A percentile compares a stretch with the other conserved stretches of the same genome.
phyloP scores from a whole-genome alignment of 768 basidiomycete genomes.

The Lactarius tabidus region DNA sequence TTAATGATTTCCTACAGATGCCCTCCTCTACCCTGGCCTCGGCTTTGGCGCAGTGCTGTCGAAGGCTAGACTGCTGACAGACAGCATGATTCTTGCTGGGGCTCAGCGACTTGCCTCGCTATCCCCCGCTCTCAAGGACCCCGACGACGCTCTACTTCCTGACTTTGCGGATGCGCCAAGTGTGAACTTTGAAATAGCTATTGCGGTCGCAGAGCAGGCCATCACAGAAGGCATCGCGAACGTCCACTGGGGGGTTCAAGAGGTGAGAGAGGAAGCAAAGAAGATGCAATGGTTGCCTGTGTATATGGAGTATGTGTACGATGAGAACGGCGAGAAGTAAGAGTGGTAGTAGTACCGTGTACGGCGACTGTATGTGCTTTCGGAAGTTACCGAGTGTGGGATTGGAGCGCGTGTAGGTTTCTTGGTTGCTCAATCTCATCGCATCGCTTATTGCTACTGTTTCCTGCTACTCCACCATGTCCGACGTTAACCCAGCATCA shows the following conservation, averaged over 20 bases:
- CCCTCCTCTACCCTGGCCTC: slow-evolving; percentile 81
- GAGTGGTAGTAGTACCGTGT: background rate
- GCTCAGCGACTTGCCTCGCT: slow-evolving; percentile 69
- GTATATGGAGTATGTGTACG: slow-evolving; percentile 63
- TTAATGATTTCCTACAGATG: slow-evolving; percentile 40
- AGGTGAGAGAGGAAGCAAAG: slow-evolving; percentile 49
- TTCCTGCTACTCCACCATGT: slow-evolving; percentile 6
- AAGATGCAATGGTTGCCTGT: slow-evolving; percentile 59
- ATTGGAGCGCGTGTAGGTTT: background rate
- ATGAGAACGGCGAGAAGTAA: slow-evolving; percentile 44
- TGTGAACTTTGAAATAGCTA: slow-evolving; percentile 76
- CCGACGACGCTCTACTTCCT: slow-evolving; percentile 67
- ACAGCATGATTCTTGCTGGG: slow-evolving; percentile 87
- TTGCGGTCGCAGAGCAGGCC: slow-evolving; percentile 77
- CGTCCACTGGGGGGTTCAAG: slow-evolving; percentile 54
- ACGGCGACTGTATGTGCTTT: background rate
- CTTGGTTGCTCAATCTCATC: background rate
- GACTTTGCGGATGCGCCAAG: slow-evolving; percentile 68
- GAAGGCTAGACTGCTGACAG: slow-evolving; percentile 60
- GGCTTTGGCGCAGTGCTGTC: slow-evolving; percentile 76
- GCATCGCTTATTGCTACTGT: background rate
- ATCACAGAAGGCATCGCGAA: slow-evolving; percentile 64
- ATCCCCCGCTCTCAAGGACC: slow-evolving; percentile 69
- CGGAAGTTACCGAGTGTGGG: slow-evolving; percentile 9
- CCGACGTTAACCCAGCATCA: slow-evolving; percentile 9